phyloP scores from a whole-genome alignment of 2,329 filamentous ascomycete genomes.

The Cadophora luteo-olivacea region DNA sequence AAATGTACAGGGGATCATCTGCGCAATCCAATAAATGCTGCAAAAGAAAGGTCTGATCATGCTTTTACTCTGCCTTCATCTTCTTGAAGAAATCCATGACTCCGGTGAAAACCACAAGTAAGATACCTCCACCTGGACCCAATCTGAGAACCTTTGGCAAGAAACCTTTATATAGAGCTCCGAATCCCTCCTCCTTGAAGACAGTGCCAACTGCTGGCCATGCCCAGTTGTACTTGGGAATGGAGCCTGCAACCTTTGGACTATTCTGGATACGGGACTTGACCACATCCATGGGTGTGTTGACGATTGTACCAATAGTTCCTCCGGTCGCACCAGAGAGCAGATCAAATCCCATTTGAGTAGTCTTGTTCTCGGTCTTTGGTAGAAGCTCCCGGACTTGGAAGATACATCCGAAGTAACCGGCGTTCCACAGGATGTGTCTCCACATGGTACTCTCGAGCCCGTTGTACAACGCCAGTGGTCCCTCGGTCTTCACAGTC shows the following conservation, averaged over 20 bases:
- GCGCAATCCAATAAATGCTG: constrained; percentile 14
- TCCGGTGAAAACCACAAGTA: constrained; percentile 85
- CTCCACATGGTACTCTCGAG: constrained; percentile 97
- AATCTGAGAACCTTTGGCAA: constrained; percentile 88
- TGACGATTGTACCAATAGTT: constrained; percentile 87
- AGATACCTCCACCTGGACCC: constrained; percentile 68
- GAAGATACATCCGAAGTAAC: constrained; percentile 98
- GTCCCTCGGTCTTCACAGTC: constrained; percentile 83
- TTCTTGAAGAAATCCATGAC: constrained; percentile 93
- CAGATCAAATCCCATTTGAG: constrained; percentile 86
- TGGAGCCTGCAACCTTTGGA: constrained; percentile 77
- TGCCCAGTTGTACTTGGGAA: constrained; percentile 99
- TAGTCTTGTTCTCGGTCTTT: constrained; percentile 77
- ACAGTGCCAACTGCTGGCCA: constrained; percentile 87
- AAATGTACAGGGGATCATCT: constrained; percentile 21
- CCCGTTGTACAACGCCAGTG: constrained; percentile 92
- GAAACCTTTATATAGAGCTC: constrained; percentile 96
- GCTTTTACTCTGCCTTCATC: constrained; percentile 46
- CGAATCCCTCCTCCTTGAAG: constrained; percentile 90
- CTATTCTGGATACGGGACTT: constrained; percentile 98
- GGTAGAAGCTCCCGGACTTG: constrained; percentile 89
- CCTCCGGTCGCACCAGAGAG: constrained; percentile 87
- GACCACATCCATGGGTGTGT: constrained; percentile 96
- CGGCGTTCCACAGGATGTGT: constrained; percentile 91
- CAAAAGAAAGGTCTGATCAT: constrained; percentile 11